Evolutionary conservation across 768 basidiomycete species (phyloP), one percentile per base, ranked within the genome.

Genomic region (Lepiota brunneoincarnata): DNA sequence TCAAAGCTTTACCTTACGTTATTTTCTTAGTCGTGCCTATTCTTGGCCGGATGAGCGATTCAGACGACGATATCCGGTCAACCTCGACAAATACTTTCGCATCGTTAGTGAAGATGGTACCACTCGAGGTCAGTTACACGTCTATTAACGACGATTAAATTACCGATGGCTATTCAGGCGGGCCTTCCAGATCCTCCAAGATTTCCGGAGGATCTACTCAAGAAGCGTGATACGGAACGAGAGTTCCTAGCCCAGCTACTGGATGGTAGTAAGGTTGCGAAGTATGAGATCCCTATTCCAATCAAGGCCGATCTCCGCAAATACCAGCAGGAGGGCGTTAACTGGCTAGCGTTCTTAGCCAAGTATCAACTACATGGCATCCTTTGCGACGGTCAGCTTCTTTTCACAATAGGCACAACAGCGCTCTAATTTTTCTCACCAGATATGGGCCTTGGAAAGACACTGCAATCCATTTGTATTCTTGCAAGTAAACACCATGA

Each of bases 381-480:
- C 62, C 84, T 99, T 24, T 99, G 97, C 66, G 97, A 99, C 64
- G 97, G 96, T 93, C 62, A 59, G 81, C 66, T 28, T 41, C 36
- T 2, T 23, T 49, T 6, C 15, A 23, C n/a, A 15, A 17, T 14
- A 21, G 11, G 18, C 9, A 35, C 48, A 28, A 28, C 43, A 23
- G 26, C 48, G 46, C 39, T 6, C 34, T 48, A 20, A 39, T 17
- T 20, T 15, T 4, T 44, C 15, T 37, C 57, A 37, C 21, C 65
- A 98, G 96, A 99, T 65, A 99, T 98, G 96, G 97, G 97, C 54
- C 83, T 99, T 6, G 97, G 97, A 6, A 99, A 99, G 75, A 98
- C 95, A 1, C 73, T 98, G 14, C 97, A 99, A 69, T 94, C 96
- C 0, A 98, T 99, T 63, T 96, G 94, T 63, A 98, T 99, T 59